A percentile compares a stretch with the other conserved stretches of the same genome.
Evolutionary conservation across 1,284 basidiomycete genomes (phyloP).

Genomic region (Heliocybe sulcata): DNA sequence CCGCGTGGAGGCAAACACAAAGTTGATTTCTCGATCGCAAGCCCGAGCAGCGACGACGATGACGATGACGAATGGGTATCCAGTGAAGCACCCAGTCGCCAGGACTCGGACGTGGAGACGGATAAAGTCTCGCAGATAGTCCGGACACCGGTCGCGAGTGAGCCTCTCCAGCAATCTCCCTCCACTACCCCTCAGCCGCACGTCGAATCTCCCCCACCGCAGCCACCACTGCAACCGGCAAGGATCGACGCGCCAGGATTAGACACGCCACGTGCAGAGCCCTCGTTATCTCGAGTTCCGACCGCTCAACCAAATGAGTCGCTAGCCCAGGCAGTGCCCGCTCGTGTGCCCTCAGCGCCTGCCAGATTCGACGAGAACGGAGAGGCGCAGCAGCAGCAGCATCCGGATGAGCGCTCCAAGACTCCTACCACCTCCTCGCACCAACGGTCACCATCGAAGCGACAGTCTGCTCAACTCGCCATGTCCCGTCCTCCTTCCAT

Average conservation of each 20-base stretch:
- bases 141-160: conserved; percentile 16
- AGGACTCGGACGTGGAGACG: conserved; percentile 45
- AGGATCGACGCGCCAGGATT: not conserved
- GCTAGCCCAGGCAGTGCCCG: conserved; percentile 6
- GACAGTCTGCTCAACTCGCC: conserved; percentile 21
- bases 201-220: conserved; percentile 10
- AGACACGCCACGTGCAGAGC: conserved; percentile 25
- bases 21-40: conserved; percentile 52
- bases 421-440: conserved; percentile 32
- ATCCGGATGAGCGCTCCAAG: conserved; percentile 26
- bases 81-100: conserved; percentile 51
- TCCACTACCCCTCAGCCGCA: conserved; percentile 15
- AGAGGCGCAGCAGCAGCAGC: conserved; percentile 17
- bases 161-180: conserved; percentile 13
- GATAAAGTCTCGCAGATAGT: conserved; percentile 1
- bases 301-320: conserved; percentile 14
- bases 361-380: not conserved
- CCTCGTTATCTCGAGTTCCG: conserved; percentile 26
- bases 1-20: conserved; percentile 30
- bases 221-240: not conserved
- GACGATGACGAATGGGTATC: conserved; percentile 71
- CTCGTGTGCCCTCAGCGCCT: conserved; percentile 5
- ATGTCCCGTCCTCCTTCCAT: conserved; percentile 56
- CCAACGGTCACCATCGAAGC: conserved; percentile 21
- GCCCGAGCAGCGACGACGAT: conserved; percentile 40